Evolutionary conservation across 2,329 filamentous ascomycete species (phyloP), one percentile per base, ranked within the genome.

Genomic region (Alternaria conjuncta): DNA sequence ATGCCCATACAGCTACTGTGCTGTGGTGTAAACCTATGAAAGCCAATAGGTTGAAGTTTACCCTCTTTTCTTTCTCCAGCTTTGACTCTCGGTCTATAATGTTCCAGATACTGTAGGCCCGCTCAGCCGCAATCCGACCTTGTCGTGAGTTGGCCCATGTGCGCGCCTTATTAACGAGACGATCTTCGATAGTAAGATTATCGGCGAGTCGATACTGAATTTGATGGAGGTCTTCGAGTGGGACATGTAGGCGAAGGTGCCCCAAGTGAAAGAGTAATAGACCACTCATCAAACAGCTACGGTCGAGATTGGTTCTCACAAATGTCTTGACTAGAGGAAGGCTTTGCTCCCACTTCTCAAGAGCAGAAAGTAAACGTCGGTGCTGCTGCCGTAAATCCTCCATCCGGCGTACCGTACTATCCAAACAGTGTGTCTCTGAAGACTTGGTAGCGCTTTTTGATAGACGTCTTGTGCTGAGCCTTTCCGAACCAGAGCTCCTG

Each of bases 221-320:
- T 49, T 57, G 55, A 28, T 57, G 55, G 15, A 49, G n/a, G 15
- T 57, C 55, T 20, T 57, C 55, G 7, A 57, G 25, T 6, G 55
- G 55, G 10, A 32, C 55, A 21, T 20, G 12, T 12, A 57, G 55
- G 12, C 55, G 55, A 15, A 57, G 28, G 11, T 32, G 36, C 6
- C 55, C 20, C n/a, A 57, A 25, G 25, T 57, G 55, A 25, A 36
- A 57, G 25, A 57, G 44, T 57, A 57, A 50, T 18, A 57, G 44
- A 25, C 55, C 43, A 57, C 55, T 57, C 44, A 57, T 18, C 26
- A 57, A 25, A 23, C 26, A 21, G 44, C 55, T 57, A 21, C 50
- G 50, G 28, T 54, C 50, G 23, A 54, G 50, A 45, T 28, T 57
- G 21, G 12, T 49, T 25, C 18, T 57, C n/a, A 36, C 44, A 8